Evolutionary conservation across 768 basidiomycete species (phyloP), one percentile per base, ranked within the genome.

Genomic region (Flagelloscypha sp.): DNA sequence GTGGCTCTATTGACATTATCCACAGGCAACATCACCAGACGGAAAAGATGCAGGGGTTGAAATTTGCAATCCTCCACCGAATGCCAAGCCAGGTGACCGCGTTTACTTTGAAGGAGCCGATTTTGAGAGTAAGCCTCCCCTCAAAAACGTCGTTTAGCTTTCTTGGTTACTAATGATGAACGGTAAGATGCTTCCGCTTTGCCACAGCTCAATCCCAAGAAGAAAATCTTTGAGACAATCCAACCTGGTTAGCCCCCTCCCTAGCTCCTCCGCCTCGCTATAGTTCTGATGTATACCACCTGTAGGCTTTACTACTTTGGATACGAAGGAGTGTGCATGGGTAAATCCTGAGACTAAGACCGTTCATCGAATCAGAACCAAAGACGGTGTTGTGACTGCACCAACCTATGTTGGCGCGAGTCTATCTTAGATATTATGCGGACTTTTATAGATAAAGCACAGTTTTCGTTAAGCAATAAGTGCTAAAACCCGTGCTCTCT

Each of bases 221-320:
- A 95, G 68, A 99, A 98, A 65, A 86, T 98, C 21, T 99, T 97
- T 50, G 95, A 99, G 63, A 83, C 92, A 0, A 76, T 99, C 33
- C 95, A 95, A 54, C 90, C 92, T 33, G 84, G 88, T 81, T 47
- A 29, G 51, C 36, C 3, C 18, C 15, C 24, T 27, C 16, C 59
- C 30, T 30, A 7, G 5, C 11, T 25, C 11, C n/a, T 29, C 10
- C 20, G 17, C 7, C 6, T 19, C n/a, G 24, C n/a, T 15, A 15
- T 16, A 16, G 21, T 27, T 1, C 13, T 6, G 11, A 15, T 13
- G 2, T 33, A 33, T 30, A 15, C 5, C 34, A 13, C 34, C 13
- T 29, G 16, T 45, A 79, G 87, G 82, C 13, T 95, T 99, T 55
- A 90, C 71, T 24, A 98, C 95, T 5, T 68, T 98, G 5, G 84